Evolutionary conservation across 2,329 filamentous ascomycete species (phyloP).

Genomic region (Hirsutella rhossiliensis): DNA sequence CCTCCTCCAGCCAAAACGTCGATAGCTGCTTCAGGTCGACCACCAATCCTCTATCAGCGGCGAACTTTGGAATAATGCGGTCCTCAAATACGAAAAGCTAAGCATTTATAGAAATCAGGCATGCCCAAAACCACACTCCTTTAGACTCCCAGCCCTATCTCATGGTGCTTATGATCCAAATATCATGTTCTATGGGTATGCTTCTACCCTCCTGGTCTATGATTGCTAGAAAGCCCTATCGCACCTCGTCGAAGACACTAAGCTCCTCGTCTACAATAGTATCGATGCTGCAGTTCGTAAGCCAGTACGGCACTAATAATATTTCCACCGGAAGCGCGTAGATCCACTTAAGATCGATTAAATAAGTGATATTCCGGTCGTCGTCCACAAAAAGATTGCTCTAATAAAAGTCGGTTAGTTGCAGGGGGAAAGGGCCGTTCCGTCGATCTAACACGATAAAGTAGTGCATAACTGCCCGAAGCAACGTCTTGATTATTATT

Average conservation of each 20-base stretch:
- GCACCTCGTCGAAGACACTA: conserved; percentile 4
- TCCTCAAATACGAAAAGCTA: conserved; percentile 10
- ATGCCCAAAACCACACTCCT: conserved; percentile 11
- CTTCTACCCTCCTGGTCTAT: conserved; percentile 6
- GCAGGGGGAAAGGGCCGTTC: conserved; percentile 14
- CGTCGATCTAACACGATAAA: conserved; percentile 11
- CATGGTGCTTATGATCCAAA: conserved; percentile 7
- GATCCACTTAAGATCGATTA: conserved; percentile 22
- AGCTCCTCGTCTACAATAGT: conserved; percentile 6
- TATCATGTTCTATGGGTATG: conserved; percentile 4
- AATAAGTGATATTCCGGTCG: conserved; percentile 18
- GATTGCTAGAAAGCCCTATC: conserved; percentile 5
- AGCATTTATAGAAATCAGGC: conserved; percentile 7
- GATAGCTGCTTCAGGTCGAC: conserved; percentile 5
- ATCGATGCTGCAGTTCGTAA: conserved; percentile 13
- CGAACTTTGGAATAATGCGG: conserved; percentile 8
- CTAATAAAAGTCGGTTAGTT: conserved; percentile 18
- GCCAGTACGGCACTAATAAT: conserved; percentile 18
- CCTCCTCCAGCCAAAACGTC: conserved; percentile 6
- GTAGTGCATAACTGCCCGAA: conserved; percentile 13
- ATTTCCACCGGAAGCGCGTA: conserved; percentile 17
- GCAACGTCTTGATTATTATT: conserved; percentile 14
- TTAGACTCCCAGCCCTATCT: conserved; percentile 8
- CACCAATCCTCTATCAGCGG: conserved; percentile 4
- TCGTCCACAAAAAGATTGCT: conserved; percentile 23